These are phyloP conservation scores for Hebeloma cylindrosporum DNA, from an alignment of 768 basidiomycete genomes.

Conservation along the genomic window DNA sequence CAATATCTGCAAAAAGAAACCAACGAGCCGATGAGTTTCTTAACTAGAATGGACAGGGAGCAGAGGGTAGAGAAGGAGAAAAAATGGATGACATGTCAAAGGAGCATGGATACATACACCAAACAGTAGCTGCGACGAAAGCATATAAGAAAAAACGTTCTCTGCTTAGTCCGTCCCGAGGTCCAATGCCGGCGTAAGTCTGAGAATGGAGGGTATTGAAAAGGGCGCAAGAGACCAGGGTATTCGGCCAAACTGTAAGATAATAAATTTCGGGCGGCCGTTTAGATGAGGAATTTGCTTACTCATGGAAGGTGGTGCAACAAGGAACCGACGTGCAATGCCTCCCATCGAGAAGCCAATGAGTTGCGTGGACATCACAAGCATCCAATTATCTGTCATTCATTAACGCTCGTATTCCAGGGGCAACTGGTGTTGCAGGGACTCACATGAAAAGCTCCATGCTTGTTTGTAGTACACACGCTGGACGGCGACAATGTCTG, in stretches of 20 bases:
- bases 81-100: neutral
- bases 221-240: conserved; percentile 66
- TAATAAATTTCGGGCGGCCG: conserved; percentile 1
- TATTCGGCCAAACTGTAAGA: conserved; percentile 65
- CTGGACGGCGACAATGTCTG: conserved; percentile 75
- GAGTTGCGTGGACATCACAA: conserved; percentile 71
- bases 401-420: neutral
- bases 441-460: conserved; percentile 49
- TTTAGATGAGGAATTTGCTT: conserved; percentile 14
- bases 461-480: conserved; percentile 63
- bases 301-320: conserved; percentile 67
- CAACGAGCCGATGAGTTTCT: neutral
- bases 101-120: conserved; percentile 37
- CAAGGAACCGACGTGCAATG: conserved; percentile 61
- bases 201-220: conserved; percentile 76
- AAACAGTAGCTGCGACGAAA: conserved; percentile 45
- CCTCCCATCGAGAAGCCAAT: conserved; percentile 62
- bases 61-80: neutral
- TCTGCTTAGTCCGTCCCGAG: conserved; percentile 52
- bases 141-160: conserved; percentile 60
- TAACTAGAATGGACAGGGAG: conserved; percentile 1
- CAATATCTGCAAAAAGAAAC: conserved; percentile 38
- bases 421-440: neutral
- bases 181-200: conserved; percentile 53
- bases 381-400: conserved; percentile 52